Conservation (phyloP, 2,329 filamentous ascomycete genomes). For the Microcyclospora pomicola region DNA sequence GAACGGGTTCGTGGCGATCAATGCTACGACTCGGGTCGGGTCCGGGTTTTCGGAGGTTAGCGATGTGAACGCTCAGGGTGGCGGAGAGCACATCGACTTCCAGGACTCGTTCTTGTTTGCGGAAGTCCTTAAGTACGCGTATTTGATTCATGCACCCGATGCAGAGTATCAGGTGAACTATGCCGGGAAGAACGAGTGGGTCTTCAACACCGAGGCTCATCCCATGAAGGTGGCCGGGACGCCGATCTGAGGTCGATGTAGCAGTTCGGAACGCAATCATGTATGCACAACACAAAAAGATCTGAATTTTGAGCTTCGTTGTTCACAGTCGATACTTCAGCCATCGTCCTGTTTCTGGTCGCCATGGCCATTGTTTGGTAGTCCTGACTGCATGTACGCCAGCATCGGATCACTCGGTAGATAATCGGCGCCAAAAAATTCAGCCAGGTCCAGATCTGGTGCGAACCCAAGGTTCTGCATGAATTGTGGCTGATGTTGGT, state of each 20-base stretch:
- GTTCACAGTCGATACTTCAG: no score
- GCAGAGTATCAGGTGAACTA: constrained; percentile 4
- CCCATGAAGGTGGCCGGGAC: constrained; percentile 34
- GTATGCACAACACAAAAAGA: no score
- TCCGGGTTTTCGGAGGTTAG: constrained; percentile 53
- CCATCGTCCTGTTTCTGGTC: no score
- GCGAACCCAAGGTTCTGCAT: constrained; percentile 55
- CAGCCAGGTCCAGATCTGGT: constrained; percentile 45
- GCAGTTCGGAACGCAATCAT: no score
- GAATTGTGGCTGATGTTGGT: constrained; percentile 44
- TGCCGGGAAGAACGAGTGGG: constrained; percentile 39
- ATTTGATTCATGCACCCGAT: constrained; percentile 5
- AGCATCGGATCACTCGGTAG: constrained; percentile 29
- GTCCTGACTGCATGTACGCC: constrained; percentile 21
- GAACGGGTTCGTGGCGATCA: constrained; percentile 60
- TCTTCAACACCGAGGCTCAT: constrained; percentile 54
- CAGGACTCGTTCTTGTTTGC: constrained; percentile 85
- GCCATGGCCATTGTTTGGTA: not conserved
- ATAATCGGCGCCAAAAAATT: constrained; percentile 33
- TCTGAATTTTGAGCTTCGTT: no score
- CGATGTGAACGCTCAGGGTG: constrained; percentile 50
- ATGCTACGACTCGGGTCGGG: constrained; percentile 45
- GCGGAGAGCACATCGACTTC: constrained; percentile 51
- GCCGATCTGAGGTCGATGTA: not conserved
- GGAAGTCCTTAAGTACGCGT: constrained; percentile 65